A percentile compares a stretch with the other conserved stretches of the same genome.
phyloP scores from a whole-genome alignment of 202 grass and related monocot species.

The Brachypodium distachyon region DNA sequence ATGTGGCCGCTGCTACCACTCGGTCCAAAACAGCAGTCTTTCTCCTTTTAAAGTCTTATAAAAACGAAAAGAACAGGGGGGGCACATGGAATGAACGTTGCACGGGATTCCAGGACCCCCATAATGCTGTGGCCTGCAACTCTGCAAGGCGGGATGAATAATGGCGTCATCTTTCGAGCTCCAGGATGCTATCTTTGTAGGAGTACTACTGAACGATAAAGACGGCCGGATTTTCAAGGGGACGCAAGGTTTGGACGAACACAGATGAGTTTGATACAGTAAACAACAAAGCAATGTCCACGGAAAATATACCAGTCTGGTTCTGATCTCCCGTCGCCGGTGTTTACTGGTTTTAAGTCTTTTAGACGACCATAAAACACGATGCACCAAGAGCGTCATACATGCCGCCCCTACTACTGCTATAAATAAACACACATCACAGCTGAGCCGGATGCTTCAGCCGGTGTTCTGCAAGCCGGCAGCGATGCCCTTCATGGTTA shows the following conservation, averaged over 20 bases:
- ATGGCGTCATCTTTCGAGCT: background rate
- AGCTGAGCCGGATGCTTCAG: conserved; percentile 11
- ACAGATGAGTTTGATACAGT: background rate
- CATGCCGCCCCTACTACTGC: background rate
- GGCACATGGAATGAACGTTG: background rate
- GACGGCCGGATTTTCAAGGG: background rate
- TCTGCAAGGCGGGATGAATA: background rate
- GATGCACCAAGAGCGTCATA: background rate
- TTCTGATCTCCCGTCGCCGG: background rate
- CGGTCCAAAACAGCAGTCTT: background rate
- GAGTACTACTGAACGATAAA: background rate
- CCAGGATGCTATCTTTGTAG: background rate
- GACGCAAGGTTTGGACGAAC: background rate
- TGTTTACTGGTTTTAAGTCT: no score
- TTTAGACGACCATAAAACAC: background rate
- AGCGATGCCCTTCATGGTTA: conserved; percentile 98
- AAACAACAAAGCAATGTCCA: background rate
- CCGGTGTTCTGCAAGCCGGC: conserved; percentile 95
- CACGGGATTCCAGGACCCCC: background rate
- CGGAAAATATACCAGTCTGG: background rate
- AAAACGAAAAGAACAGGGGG: background rate
- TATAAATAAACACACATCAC: background rate
- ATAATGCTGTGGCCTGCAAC: background rate
- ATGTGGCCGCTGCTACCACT: background rate
- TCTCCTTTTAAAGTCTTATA: background rate